Conservation (phyloP, 2,329 filamentous ascomycete genomes). For the Calonectria honghensis region DNA sequence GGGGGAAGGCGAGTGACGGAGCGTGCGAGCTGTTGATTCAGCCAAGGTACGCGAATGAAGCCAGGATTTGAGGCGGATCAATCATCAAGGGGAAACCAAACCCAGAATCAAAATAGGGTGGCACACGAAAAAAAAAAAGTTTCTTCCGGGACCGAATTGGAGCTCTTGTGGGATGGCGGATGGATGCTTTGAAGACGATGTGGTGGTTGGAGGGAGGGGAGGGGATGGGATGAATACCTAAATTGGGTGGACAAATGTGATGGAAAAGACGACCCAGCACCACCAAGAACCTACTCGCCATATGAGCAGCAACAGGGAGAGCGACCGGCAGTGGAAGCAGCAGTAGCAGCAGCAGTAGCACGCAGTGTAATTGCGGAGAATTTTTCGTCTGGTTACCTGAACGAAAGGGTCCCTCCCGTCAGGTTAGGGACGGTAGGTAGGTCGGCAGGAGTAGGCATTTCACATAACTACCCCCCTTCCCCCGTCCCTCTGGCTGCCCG, state of each 20-base stretch:
- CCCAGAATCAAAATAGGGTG: constrained; percentile 23
- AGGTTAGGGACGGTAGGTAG: constrained; percentile 49
- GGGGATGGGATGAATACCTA: constrained; percentile 21
- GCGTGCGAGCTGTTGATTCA: constrained; percentile 41
- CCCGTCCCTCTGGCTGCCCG: constrained; percentile 57
- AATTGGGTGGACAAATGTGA: constrained; percentile 26
- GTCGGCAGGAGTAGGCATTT: constrained; percentile 51
- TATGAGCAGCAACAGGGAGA: constrained; percentile 21
- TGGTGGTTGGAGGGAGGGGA: constrained; percentile 7
- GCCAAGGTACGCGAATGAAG: constrained; percentile 21
- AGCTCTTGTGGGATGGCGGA: constrained; percentile 17
- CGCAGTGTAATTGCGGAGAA: constrained; percentile 43
- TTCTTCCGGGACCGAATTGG: constrained; percentile 34
- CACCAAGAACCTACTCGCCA: constrained; percentile 25
- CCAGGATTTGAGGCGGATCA: constrained; percentile 29
- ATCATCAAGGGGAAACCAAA: constrained; percentile 25
- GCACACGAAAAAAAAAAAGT: constrained; percentile 28
- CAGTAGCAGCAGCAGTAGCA: constrained; percentile 29
- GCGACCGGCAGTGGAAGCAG: constrained; percentile 29
- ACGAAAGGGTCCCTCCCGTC: constrained; percentile 43
- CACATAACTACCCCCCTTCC: constrained; percentile 63
- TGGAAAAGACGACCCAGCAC: constrained; percentile 35
- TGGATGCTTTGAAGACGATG: constrained; percentile 26
- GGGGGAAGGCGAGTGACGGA: constrained; percentile 51
- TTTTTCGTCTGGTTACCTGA: constrained; percentile 47